A percentile compares a stretch with the other conserved stretches of the same genome.
phyloP scores from a whole-genome alignment of 139 green algal genomes.

The Pycnococcus provasolii region DNA sequence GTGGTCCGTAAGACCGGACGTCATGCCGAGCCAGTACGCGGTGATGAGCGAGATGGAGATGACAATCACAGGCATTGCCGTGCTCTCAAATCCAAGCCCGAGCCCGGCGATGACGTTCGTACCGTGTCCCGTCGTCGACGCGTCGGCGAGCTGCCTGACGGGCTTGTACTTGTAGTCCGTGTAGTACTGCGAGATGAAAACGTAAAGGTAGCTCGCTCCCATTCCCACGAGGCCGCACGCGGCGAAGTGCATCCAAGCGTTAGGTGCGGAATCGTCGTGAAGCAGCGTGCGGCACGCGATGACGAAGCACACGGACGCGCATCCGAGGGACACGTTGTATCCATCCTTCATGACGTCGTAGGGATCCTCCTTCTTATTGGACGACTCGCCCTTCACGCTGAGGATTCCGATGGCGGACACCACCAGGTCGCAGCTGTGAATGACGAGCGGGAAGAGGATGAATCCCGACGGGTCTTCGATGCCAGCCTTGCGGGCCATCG shows the following conservation, averaged over 20 bases:
- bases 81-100: constrained; percentile 47
- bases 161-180: constrained; percentile 43
- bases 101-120: constrained; percentile 49
- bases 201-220: constrained; percentile 43
- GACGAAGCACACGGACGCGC: constrained; percentile 31
- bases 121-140: constrained; percentile 37
- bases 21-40: constrained; percentile 45
- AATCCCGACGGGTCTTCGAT: constrained; percentile 42
- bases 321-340: constrained; percentile 35
- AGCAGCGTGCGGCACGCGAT: constrained; percentile 32
- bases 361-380: constrained; percentile 39
- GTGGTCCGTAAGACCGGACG: constrained; percentile 36
- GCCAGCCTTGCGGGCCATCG: constrained; percentile 40
- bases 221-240: constrained; percentile 53
- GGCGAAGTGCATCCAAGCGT: constrained; percentile 52
- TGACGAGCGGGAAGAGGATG: constrained; percentile 57
- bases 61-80: constrained; percentile 44
- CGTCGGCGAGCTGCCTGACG: constrained; percentile 35
- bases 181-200: constrained; percentile 50
- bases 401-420: constrained; percentile 48
- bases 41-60: constrained; percentile 41
- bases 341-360: constrained; percentile 49
- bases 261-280: constrained; percentile 32
- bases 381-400: constrained; percentile 26
- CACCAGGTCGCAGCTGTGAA: constrained; percentile 51